A percentile compares a stretch with the other conserved stretches of the same genome.
Evolutionary conservation across 257 asterid species (phyloP).

Genomic region (Thymus mandschuricus): DNA sequence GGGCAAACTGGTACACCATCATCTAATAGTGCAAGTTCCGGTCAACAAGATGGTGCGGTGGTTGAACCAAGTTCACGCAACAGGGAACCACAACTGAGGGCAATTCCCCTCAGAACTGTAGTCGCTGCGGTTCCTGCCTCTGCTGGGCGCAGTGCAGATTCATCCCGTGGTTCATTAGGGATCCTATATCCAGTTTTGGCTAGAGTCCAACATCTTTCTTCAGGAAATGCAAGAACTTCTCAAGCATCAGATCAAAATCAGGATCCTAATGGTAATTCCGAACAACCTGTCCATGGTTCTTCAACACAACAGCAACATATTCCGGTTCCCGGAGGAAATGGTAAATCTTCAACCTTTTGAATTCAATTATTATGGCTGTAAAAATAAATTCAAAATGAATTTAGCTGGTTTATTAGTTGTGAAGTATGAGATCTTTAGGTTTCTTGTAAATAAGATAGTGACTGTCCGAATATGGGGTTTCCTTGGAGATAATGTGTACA

Average conservation of each 20-base stretch:
- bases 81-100: conserved; percentile 58
- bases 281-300: conserved; percentile 45
- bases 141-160: conserved; percentile 53
- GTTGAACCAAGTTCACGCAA: conserved; percentile 44
- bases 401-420: conserved; percentile 7
- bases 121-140: conserved; percentile 63
- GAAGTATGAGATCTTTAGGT: conserved; percentile 2
- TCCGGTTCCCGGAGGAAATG: conserved; percentile 44
- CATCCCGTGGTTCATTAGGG: conserved; percentile 74
- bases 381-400: neutral
- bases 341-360: conserved; percentile 34
- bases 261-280: conserved; percentile 39
- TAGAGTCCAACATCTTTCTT: conserved; percentile 61
- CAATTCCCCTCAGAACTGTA: conserved; percentile 65
- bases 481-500: neutral
- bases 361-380: neutral
- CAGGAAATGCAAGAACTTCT: conserved; percentile 50
- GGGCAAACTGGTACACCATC: conserved; percentile 58
- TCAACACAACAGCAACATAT: conserved; percentile 43
- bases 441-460: conserved; percentile 13
- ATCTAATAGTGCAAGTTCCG: conserved; percentile 44
- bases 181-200: conserved; percentile 78
- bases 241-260: conserved; percentile 52
- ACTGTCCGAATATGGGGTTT: neutral
- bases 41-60: conserved; percentile 47